Percentiles rank a stretch among this genome's conserved stretches.
phyloP scores from a whole-genome alignment of 1,284 basidiomycete genomes.

The Megacollybia platyphylla region DNA sequence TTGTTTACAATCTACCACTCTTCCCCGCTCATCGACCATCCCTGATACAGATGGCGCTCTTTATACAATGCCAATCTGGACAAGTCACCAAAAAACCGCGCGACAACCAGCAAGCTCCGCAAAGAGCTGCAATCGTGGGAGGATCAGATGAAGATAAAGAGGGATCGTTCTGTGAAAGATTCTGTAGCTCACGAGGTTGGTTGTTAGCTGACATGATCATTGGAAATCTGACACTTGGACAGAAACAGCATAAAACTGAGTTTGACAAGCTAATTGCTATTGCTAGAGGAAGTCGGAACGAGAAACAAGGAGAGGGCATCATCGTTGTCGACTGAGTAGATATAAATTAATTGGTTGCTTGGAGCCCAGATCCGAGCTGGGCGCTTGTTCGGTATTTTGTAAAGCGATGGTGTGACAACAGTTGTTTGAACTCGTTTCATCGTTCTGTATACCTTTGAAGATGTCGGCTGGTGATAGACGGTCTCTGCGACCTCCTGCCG shows the following conservation, averaged over 20 bases:
- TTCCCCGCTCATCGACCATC: background rate
- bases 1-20: conserved; percentile 1
- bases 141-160: conserved; percentile 31
- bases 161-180: conserved; percentile 27
- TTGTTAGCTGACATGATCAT: background rate
- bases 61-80: conserved; percentile 64
- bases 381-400: too few species aligned
- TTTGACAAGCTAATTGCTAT: conserved; percentile 8
- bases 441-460: too few species aligned
- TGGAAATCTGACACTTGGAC: background rate
- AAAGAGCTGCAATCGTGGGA: conserved; percentile 49
- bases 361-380: too few species aligned
- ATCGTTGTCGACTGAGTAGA: too few species aligned
- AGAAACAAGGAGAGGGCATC: too few species aligned
- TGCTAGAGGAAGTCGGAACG: conserved; percentile 3
- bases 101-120: conserved; percentile 31
- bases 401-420: too few species aligned
- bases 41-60: conserved; percentile 43
- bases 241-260: conserved; percentile 8
- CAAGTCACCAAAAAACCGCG: conserved; percentile 30
- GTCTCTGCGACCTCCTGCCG: too few species aligned
- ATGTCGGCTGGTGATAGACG: too few species aligned
- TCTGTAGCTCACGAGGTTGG: conserved; percentile 31
- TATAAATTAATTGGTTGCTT: too few species aligned
- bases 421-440: too few species aligned